These are phyloP conservation scores for Sugiyamaella japonica DNA, from an alignment of 1,139 yeast species.

Conservation along the genomic window DNA sequence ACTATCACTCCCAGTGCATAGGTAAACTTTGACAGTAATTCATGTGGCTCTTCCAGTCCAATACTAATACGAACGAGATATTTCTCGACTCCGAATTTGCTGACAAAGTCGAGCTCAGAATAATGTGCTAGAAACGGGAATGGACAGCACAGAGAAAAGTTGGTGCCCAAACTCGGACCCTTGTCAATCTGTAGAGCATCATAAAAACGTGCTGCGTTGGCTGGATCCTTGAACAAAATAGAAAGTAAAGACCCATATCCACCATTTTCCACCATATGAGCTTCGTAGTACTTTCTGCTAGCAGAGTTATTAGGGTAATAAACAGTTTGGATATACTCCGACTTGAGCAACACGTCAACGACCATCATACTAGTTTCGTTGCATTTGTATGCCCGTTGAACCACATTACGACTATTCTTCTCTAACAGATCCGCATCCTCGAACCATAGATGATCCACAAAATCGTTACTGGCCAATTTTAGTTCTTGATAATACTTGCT, in stretches of 20 bases:
- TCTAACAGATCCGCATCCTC: conserved; percentile 93
- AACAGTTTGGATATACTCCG: conserved; percentile 53
- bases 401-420: conserved; percentile 88
- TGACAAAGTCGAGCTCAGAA: conserved; percentile 77
- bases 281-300: conserved; percentile 69
- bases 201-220: conserved; percentile 71
- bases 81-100: conserved; percentile 81
- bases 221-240: conserved; percentile 64
- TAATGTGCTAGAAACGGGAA: conserved; percentile 89
- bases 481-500: conserved; percentile 56
- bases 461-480: conserved; percentile 54
- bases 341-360: conserved; percentile 41
- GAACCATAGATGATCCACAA: conserved; percentile 81
- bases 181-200: conserved; percentile 74
- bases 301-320: conserved; percentile 69
- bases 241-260: conserved; percentile 95
- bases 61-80: conserved; percentile 80
- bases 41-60: conserved; percentile 54
- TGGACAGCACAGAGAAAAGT: conserved; percentile 89
- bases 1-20: conserved; percentile 35
- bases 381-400: conserved; percentile 60
- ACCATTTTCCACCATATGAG: conserved; percentile 60
- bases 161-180: conserved; percentile 94
- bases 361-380: conserved; percentile 67
- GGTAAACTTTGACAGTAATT: conserved; percentile 44